Evolutionary conservation across 495 filamentous ascomycete genomes (phyloP).

Genomic region (Podospora anserina): DNA sequence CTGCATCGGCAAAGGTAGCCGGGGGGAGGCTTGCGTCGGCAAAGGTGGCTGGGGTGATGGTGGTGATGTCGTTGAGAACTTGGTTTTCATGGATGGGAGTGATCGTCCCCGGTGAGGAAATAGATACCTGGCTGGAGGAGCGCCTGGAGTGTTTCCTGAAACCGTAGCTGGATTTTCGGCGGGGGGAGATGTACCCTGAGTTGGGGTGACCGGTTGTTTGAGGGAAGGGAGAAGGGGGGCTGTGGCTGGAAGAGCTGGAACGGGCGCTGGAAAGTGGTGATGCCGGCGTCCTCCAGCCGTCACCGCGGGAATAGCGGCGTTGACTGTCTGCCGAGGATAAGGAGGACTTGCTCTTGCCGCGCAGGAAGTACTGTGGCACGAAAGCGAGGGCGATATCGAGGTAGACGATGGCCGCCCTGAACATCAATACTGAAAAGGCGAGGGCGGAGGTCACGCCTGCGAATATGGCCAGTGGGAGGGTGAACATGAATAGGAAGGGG

Average conservation of each 20-base stretch:
- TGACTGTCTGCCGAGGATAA: conserved; percentile 1
- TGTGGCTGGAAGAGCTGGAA: conserved; percentile 15
- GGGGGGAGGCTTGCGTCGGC: conserved; percentile 26
- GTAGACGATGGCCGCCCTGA: conserved; percentile 66
- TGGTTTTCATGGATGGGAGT: conserved; percentile 33
- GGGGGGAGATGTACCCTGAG: conserved; percentile 9
- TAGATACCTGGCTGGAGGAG: conserved; percentile 33
- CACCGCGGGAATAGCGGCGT: conserved; percentile 2
- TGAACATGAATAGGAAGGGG: conserved; percentile 61
- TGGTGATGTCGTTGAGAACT: conserved; percentile 2
- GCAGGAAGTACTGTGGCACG: conserved; percentile 55
- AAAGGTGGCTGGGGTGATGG: background rate
- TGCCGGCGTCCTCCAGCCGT: conserved; percentile 4
- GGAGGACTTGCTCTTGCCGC: conserved; percentile 18
- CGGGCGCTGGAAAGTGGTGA: conserved; percentile 5
- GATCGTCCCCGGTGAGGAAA: conserved; percentile 30
- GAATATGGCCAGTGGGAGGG: conserved; percentile 65
- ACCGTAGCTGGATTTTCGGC: conserved; percentile 30
- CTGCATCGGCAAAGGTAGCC: conserved; percentile 25
- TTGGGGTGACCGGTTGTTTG: conserved; percentile 13
- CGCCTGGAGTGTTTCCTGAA: conserved; percentile 37
- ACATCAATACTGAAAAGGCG: conserved; percentile 60
- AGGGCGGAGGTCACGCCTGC: conserved; percentile 66
- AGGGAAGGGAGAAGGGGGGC: conserved; percentile 18
- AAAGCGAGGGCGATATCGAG: conserved; percentile 62